Conservation (phyloP, 495 filamentous ascomycete species). For the Penicillium canariense region DNA sequence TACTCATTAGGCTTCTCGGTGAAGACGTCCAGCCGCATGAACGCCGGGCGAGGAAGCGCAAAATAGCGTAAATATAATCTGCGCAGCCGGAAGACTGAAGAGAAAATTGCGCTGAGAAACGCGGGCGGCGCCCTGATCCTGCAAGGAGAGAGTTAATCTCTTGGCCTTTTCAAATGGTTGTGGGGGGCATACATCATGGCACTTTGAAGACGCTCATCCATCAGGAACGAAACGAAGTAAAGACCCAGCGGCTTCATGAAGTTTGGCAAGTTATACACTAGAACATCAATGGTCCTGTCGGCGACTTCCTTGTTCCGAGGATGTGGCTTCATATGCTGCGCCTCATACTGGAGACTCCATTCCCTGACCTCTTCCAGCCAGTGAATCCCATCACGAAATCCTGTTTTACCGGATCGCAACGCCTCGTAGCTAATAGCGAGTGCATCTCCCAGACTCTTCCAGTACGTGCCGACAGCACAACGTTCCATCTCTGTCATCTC, state of each 20-base stretch:
- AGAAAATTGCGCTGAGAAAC: constrained; percentile 36
- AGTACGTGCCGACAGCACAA: constrained; percentile 61
- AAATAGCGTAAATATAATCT: constrained; percentile 53
- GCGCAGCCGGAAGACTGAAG: constrained; percentile 42
- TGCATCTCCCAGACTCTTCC: constrained; percentile 61
- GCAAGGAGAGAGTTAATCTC: background rate
- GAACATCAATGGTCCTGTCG: constrained; percentile 54
- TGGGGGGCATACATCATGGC: constrained; percentile 55
- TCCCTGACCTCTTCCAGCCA: constrained; percentile 56
- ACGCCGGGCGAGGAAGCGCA: constrained; percentile 50
- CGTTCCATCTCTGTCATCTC: constrained; percentile 58
- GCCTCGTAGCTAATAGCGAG: constrained; percentile 53
- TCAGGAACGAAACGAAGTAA: constrained; percentile 50
- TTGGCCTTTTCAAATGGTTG: background rate
- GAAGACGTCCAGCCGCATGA: constrained; percentile 45
- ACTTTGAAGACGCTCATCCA: constrained; percentile 58
- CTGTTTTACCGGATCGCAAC: constrained; percentile 31
- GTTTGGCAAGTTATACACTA: constrained; percentile 54
- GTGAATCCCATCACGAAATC: constrained; percentile 59
- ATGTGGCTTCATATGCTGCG: constrained; percentile 55
- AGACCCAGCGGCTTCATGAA: constrained; percentile 45
- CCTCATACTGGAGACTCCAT: constrained; percentile 58
- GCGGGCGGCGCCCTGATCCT: constrained; percentile 45
- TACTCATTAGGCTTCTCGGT: constrained; percentile 45
- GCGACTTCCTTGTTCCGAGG: constrained; percentile 51